Percentiles rank a stretch among this genome's conserved stretches.
These are phyloP conservation scores for Leptomonas seymouri DNA, from an alignment of 208 protist species.

Conservation along the genomic window DNA sequence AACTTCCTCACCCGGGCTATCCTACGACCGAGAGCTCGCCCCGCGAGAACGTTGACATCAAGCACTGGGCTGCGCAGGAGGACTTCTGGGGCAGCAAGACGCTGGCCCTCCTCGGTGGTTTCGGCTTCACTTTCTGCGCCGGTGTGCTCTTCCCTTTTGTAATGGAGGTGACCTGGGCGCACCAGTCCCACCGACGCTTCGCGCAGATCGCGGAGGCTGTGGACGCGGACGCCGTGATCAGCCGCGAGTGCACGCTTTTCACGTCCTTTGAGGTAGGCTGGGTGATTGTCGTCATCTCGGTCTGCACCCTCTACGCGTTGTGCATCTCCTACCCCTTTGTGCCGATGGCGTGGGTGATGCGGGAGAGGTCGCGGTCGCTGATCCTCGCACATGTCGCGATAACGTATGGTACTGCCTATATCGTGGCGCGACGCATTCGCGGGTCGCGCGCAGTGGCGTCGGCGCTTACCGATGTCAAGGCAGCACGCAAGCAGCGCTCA, in stretches of 20 bases:
- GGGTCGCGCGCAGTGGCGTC: constrained; percentile 14
- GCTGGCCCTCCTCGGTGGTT: constrained; percentile 59
- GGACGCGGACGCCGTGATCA: constrained; percentile 24
- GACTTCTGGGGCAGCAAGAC: constrained; percentile 60
- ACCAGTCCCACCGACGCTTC: constrained; percentile 53
- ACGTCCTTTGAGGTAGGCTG: constrained; percentile 59
- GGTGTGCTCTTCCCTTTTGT: constrained; percentile 67
- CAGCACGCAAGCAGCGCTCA: constrained; percentile 55
- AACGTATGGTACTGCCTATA: constrained; percentile 29
- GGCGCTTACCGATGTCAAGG: constrained; percentile 22
- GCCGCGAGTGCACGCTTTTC: constrained; percentile 31
- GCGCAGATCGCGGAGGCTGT: constrained; percentile 22
- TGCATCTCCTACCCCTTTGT: constrained; percentile 82
- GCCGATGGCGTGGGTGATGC: constrained; percentile 66
- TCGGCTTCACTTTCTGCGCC: constrained; percentile 64
- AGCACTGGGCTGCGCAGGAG: constrained; percentile 55
- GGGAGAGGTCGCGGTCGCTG: constrained; percentile 51
- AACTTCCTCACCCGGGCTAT: constrained; percentile 50
- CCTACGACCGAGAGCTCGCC: constrained; percentile 47
- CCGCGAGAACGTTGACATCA: constrained; percentile 41
- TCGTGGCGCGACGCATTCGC: constrained; percentile 38
- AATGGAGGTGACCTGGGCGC: constrained; percentile 57
- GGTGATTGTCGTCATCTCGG: constrained; percentile 20
- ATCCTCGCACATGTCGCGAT: constrained; percentile 39
- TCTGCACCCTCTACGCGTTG: constrained; percentile 46